Conservation (phyloP, 2,329 filamentous ascomycete species). For the Fusarium cicatricum region DNA sequence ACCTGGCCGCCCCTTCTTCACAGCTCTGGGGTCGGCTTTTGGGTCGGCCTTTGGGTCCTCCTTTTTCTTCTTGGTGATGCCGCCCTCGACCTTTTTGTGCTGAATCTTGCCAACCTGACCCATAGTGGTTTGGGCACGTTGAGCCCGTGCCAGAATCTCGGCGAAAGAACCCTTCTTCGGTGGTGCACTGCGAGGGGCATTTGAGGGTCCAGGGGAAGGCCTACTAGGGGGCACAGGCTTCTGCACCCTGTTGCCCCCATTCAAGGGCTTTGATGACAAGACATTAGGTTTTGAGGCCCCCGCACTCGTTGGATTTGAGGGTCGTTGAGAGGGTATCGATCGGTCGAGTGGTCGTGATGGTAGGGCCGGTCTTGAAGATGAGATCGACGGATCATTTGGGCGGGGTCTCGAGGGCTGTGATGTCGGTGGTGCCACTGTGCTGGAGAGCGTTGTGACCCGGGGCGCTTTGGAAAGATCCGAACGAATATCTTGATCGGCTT, state of each 20-base stretch:
- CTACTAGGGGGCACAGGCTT: constrained; percentile 38
- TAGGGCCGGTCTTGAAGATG: constrained; percentile 29
- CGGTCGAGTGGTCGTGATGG: constrained; percentile 41
- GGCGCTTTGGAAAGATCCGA: constrained; percentile 53
- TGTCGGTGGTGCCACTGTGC: constrained; percentile 32
- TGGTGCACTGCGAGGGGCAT: constrained; percentile 54
- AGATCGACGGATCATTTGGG: constrained; percentile 20
- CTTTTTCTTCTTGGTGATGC: constrained; percentile 57
- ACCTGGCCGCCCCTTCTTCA: constrained; percentile 34
- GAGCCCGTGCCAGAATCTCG: constrained; percentile 76
- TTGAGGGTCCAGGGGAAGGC: constrained; percentile 41
- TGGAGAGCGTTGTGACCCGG: constrained; percentile 43
- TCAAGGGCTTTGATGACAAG: constrained; percentile 40
- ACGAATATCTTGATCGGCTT: constrained; percentile 61
- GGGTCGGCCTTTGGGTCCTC: constrained; percentile 53
- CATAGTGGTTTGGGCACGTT: constrained; percentile 68
- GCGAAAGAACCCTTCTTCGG: constrained; percentile 79
- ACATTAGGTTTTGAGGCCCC: constrained; percentile 25
- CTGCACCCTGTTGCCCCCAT: constrained; percentile 35
- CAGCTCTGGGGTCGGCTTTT: constrained; percentile 35
- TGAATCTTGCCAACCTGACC: constrained; percentile 75
- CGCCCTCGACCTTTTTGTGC: constrained; percentile 75
- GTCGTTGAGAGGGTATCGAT: constrained; percentile 35
- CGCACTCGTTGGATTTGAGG: constrained; percentile 27
- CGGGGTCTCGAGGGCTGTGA: constrained; percentile 29